Percentiles rank a stretch among this genome's conserved stretches.
phyloP scores from a whole-genome alignment of 2,329 filamentous ascomycete species.

The Epichloe hybrida region DNA sequence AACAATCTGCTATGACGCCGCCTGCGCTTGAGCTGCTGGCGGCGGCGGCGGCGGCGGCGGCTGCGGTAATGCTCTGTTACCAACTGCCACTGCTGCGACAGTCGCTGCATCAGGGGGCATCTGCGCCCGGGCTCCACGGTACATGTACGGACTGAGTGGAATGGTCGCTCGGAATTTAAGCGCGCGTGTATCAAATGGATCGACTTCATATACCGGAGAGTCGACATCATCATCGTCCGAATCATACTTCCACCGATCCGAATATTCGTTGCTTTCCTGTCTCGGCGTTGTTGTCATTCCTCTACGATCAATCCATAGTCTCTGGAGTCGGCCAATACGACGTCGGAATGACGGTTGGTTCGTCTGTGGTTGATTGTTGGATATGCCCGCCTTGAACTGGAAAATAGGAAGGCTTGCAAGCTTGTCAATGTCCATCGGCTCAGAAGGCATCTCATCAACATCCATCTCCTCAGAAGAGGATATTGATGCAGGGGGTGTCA shows the following conservation, averaged over 20 bases:
- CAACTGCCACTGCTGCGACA: conserved; percentile 10
- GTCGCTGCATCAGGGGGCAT: conserved; percentile 16
- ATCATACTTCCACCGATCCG: conserved; percentile 76
- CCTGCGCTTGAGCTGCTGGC: conserved; percentile 12
- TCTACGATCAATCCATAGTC: conserved; percentile 78
- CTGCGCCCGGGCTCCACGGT: conserved; percentile 24
- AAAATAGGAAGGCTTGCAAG: conserved; percentile 22
- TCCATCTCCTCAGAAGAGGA: conserved; percentile 44
- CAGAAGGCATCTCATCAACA: conserved; percentile 33
- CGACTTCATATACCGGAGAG: conserved; percentile 58
- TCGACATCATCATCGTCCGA: conserved; percentile 78
- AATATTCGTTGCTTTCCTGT: conserved; percentile 27
- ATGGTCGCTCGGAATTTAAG: conserved; percentile 49
- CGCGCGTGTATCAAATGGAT: conserved; percentile 50
- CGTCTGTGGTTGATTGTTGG: conserved; percentile 24
- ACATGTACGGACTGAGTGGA: conserved; percentile 32
- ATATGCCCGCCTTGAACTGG: conserved; percentile 31
- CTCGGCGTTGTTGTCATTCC: conserved; percentile 41
- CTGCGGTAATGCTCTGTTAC: neutral
- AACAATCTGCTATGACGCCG: conserved; percentile 11
- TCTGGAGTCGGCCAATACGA: conserved; percentile 70
- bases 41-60: neutral
- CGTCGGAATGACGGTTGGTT: conserved; percentile 60
- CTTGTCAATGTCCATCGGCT: conserved; percentile 28
- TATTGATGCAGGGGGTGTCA: conserved; percentile 50